These are phyloP conservation scores for Micromonas pusilla DNA, from an alignment of 139 green algal species.

Conservation along the genomic window DNA sequence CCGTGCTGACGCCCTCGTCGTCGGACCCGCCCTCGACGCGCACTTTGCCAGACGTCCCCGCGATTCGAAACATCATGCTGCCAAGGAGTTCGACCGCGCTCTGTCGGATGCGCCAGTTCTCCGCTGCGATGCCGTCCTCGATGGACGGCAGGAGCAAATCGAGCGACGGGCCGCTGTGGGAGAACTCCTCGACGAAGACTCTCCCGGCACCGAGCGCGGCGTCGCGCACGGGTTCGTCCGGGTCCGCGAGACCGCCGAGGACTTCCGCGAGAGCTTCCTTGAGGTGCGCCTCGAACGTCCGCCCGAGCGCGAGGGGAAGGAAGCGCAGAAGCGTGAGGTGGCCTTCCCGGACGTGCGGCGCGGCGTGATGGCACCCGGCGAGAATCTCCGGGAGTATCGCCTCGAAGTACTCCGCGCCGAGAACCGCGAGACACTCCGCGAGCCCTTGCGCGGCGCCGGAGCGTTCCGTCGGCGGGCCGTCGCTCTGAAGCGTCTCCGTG, in stretches of 20 bases:
- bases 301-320: slow-evolving; percentile 44
- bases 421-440: slow-evolving; percentile 67
- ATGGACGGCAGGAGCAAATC: slow-evolving; percentile 86
- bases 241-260: slow-evolving; percentile 84
- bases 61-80: slow-evolving; percentile 89
- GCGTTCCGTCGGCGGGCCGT: slow-evolving; percentile 50
- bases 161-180: slow-evolving; percentile 44
- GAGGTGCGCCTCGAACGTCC: slow-evolving; percentile 60
- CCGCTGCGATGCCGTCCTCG: slow-evolving; percentile 72
- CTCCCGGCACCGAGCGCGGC: slow-evolving; percentile 70
- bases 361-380: background rate
- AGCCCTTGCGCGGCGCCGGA: slow-evolving; percentile 53
- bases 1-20: slow-evolving; percentile 82
- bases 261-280: slow-evolving; percentile 69
- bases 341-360: slow-evolving; percentile 59
- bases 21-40: slow-evolving; percentile 63
- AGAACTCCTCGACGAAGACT: slow-evolving; percentile 73
- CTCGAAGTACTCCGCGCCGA: slow-evolving; percentile 62
- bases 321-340: slow-evolving; percentile 81
- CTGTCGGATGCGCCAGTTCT: slow-evolving; percentile 94
- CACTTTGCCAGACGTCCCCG: slow-evolving; percentile 79
- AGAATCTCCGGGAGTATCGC: slow-evolving; percentile 27
- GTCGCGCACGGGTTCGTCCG: slow-evolving; percentile 86
- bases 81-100: slow-evolving; percentile 86
- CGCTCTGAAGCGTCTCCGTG: slow-evolving; percentile 62